phyloP scores from a whole-genome alignment of 176 grass and related monocot species.

The Aegilops sharonensis region DNA sequence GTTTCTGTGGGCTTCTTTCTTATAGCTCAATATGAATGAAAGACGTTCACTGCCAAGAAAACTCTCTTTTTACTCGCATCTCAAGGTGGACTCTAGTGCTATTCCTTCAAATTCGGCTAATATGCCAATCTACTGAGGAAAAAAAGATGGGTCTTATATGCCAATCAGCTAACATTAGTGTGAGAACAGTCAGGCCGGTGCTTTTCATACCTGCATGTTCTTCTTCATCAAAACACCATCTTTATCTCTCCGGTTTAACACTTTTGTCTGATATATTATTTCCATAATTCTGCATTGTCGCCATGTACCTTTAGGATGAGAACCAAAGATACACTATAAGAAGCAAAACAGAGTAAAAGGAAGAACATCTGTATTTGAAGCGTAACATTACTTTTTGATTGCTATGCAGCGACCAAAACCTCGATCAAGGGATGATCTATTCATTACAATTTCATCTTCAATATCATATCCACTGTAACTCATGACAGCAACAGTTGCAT shows the following conservation, averaged over 20 bases:
- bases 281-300: slow-evolving; percentile 52
- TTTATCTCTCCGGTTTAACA: slow-evolving; percentile 59
- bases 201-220: slow-evolving; percentile 63
- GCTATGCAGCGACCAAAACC: slow-evolving; percentile 89
- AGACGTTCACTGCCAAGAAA: background rate
- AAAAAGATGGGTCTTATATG: too few species aligned
- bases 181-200: background rate
- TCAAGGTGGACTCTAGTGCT: background rate
- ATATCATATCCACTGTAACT: slow-evolving; percentile 95
- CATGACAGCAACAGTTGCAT: slow-evolving; percentile 94
- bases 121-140: background rate
- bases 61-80: background rate
- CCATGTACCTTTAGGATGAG: slow-evolving; percentile 52
- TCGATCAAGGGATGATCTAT: slow-evolving; percentile 90
- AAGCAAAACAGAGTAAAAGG: slow-evolving; percentile 15
- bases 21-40: background rate
- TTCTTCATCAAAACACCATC: slow-evolving; percentile 43
- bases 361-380: background rate
- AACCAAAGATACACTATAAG: slow-evolving; percentile 16
- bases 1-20: background rate
- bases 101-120: background rate
- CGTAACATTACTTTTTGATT: slow-evolving; percentile 74
- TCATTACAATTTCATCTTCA: slow-evolving; percentile 98
- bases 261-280: slow-evolving; percentile 58
- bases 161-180: too few species aligned